A percentile compares a stretch with the other conserved stretches of the same genome.
These are phyloP conservation scores for Xerocomellus amylosporus DNA, from an alignment of 768 basidiomycete species.

Conservation along the genomic window DNA sequence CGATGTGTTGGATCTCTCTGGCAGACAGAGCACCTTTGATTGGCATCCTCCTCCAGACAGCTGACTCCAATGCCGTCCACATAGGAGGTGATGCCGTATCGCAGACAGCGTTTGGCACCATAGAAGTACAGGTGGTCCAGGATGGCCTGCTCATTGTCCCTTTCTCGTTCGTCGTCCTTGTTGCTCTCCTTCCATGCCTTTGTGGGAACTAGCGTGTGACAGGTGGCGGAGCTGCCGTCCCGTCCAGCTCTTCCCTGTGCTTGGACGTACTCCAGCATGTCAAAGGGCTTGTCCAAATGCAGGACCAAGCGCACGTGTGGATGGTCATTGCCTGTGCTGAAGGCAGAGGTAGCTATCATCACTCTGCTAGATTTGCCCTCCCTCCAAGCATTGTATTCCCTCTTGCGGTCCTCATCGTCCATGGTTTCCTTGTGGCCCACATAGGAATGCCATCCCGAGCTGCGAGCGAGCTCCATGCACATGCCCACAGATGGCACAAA, in stretches of 20 bases:
- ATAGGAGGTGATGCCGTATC: neutral
- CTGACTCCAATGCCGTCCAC: neutral
- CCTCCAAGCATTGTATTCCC: constrained; percentile 8
- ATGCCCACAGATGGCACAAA: constrained; percentile 5
- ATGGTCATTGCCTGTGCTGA: constrained; percentile 31
- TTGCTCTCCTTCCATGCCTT: neutral
- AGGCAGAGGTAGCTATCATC: constrained; percentile 24
- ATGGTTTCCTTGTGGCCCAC: constrained; percentile 7
- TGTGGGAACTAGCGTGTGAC: neutral
- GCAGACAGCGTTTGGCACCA: constrained; percentile 2
- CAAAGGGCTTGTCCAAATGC: constrained; percentile 19
- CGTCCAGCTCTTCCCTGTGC: constrained; percentile 20
- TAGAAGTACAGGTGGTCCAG: neutral
- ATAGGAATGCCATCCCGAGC: constrained; percentile 8
- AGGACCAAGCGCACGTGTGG: constrained; percentile 15
- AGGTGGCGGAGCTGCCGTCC: neutral
- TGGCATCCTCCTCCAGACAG: neutral
- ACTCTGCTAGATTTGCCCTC: neutral
- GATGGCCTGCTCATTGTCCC: neutral
- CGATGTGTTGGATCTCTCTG: neutral
- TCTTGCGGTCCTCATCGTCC: neutral
- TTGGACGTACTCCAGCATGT: constrained; percentile 23
- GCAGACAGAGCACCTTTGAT: neutral
- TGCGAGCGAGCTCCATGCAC: neutral
- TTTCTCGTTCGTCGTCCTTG: neutral